Evolutionary conservation across 2,329 filamentous ascomycete species (phyloP).

Genomic region (Metarhizium brunneum): DNA sequence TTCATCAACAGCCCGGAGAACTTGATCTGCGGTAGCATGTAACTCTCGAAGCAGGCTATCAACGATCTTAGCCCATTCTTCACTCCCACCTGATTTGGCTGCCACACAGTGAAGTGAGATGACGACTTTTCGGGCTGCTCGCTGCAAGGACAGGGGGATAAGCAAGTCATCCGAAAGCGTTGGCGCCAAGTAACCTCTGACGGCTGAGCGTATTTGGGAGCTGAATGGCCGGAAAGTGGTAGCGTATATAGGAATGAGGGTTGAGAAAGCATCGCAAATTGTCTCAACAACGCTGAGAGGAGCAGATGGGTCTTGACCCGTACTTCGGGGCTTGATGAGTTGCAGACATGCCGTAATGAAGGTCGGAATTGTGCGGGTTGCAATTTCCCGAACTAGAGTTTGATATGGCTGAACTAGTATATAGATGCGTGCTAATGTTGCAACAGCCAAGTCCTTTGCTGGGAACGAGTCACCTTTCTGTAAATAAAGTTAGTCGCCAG

Average conservation of each 20-base stretch:
- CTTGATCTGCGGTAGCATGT: constrained; percentile 63
- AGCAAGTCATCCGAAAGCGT: constrained; percentile 43
- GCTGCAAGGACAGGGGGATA: constrained; percentile 42
- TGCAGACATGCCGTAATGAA: constrained; percentile 68
- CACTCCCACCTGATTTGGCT: constrained; percentile 65
- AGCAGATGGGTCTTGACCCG: constrained; percentile 15
- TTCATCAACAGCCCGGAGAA: constrained; percentile 72
- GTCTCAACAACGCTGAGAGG: constrained; percentile 50
- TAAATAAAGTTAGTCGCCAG: constrained; percentile 11
- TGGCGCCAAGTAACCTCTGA: constrained; percentile 53
- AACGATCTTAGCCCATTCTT: constrained; percentile 69
- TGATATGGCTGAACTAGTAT: constrained; percentile 72
- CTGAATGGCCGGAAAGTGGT: constrained; percentile 73
- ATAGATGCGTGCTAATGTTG: constrained; percentile 77
- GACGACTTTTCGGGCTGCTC: constrained; percentile 54
- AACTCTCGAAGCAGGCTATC: constrained; percentile 51
- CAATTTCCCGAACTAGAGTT: constrained; percentile 78
- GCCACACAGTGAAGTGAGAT: constrained; percentile 71
- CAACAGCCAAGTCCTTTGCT: constrained; percentile 66
- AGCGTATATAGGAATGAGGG: constrained; percentile 70
- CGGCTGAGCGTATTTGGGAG: constrained; percentile 54
- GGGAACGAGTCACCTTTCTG: constrained; percentile 69
- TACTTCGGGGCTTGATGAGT: constrained; percentile 41
- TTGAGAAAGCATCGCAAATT: constrained; percentile 61
- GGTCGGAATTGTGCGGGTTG: constrained; percentile 66